Evolutionary conservation across 73 alveolate species (phyloP).

Genomic region (Stentor coeruleus): DNA sequence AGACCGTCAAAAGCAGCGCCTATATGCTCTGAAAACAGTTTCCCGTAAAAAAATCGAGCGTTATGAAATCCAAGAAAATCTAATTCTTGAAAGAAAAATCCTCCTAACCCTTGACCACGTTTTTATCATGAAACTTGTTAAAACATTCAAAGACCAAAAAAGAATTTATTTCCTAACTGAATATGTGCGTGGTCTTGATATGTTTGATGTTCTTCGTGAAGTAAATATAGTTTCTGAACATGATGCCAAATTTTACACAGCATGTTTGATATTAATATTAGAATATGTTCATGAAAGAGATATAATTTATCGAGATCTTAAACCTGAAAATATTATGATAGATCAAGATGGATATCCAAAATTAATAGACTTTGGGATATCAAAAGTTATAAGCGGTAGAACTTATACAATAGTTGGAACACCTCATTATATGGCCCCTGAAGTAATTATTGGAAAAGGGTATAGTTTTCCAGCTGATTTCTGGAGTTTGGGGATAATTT

Average conservation of each 20-base stretch:
- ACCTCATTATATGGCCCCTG: slow-evolving; percentile 64
- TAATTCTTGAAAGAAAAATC: slow-evolving; percentile 28
- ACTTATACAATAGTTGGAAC: slow-evolving; percentile 51
- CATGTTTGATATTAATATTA: slow-evolving; percentile 33
- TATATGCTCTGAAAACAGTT: slow-evolving; percentile 40
- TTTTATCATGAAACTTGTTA: slow-evolving; percentile 40
- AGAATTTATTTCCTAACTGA: slow-evolving; percentile 39
- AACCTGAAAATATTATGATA: slow-evolving; percentile 72
- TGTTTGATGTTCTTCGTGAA: slow-evolving; percentile 50
- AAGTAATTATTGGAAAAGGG: slow-evolving; percentile 49
- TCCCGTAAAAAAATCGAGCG: slow-evolving; percentile 29
- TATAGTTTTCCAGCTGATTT: slow-evolving; percentile 46
- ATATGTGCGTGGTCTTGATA: slow-evolving; percentile 46
- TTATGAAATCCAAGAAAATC: slow-evolving; percentile 33
- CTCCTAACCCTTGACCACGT: slow-evolving; percentile 37
- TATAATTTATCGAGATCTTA: slow-evolving; percentile 61
- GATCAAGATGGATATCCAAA: slow-evolving; percentile 67
- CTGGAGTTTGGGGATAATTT: slow-evolving; percentile 46
- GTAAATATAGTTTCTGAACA: slow-evolving; percentile 33
- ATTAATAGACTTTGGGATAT: slow-evolving; percentile 69
- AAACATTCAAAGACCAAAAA: slow-evolving; percentile 37
- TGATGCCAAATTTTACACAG: slow-evolving; percentile 43
- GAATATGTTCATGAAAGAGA: slow-evolving; percentile 61
- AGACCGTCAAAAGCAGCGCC: slow-evolving; percentile 34
- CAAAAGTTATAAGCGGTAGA: slow-evolving; percentile 42